phyloP scores from a whole-genome alignment of 371 early-diverging fungal species.

The Mucor mucedo region DNA sequence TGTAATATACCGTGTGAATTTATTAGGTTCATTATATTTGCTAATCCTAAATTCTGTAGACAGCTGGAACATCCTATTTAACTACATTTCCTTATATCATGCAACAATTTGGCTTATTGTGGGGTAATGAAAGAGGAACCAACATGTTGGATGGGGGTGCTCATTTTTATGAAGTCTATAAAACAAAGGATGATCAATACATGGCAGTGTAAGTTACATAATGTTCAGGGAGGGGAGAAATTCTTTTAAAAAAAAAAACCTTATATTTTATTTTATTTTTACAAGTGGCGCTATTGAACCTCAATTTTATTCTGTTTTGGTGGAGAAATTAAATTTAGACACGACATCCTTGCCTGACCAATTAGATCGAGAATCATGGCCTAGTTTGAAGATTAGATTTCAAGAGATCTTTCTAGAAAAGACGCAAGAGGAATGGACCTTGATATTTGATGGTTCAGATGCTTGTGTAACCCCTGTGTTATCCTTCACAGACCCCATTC shows the following conservation, averaged over 20 bases:
- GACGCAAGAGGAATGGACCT: constrained; percentile 71
- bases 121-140: constrained; percentile 62
- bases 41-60: constrained; percentile 26
- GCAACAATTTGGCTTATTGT: constrained; percentile 59
- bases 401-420: constrained; percentile 56
- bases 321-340: constrained; percentile 61
- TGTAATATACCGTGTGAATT: constrained; percentile 47
- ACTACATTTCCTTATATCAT: constrained; percentile 64
- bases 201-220: constrained; percentile 64
- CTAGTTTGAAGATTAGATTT: constrained; percentile 57
- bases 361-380: constrained; percentile 61
- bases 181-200: constrained; percentile 69
- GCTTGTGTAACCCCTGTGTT: constrained; percentile 80
- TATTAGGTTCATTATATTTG: constrained; percentile 3
- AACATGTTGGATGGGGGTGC: constrained; percentile 76
- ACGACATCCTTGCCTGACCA: constrained; percentile 53
- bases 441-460: constrained; percentile 70
- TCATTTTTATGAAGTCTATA: constrained; percentile 74
- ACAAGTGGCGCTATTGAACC: constrained; percentile 73
- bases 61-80: constrained; percentile 59
- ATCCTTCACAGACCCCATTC: constrained; percentile 51
- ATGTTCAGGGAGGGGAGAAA: neutral
- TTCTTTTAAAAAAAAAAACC: neutral
- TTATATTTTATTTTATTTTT: neutral
- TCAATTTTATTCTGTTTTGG: constrained; percentile 66